A percentile compares a stretch with the other conserved stretches of the same genome.
Conservation (phyloP, 139 green algal genomes). For the Auxenochlorella protothecoides region DNA sequence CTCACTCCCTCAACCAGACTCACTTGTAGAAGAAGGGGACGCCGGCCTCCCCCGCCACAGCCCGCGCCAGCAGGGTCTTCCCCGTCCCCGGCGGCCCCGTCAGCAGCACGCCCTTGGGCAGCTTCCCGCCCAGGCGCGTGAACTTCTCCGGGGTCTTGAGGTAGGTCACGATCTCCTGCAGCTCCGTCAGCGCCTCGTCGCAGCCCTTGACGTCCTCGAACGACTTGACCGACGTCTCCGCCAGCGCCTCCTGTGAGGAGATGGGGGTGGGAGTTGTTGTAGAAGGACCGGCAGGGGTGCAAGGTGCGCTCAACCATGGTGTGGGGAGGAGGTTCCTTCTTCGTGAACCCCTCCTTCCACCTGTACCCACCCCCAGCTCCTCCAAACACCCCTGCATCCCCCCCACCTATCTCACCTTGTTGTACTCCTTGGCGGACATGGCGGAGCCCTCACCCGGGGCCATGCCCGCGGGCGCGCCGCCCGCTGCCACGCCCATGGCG, state of each 20-base stretch:
- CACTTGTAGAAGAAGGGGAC: conserved; percentile 97
- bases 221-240: conserved; percentile 48
- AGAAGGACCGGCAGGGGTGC: not conserved
- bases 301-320: too few relatives aligned
- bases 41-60: conserved; percentile 76
- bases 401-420: conserved; percentile 19
- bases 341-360: not conserved
- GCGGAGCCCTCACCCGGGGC: not conserved
- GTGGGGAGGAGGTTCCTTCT: too few relatives aligned
- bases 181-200: conserved; percentile 88
- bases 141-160: conserved; percentile 77
- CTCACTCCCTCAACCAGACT: not conserved
- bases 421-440: conserved; percentile 59
- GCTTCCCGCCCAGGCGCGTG: conserved; percentile 78
- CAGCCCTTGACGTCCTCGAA: conserved; percentile 70
- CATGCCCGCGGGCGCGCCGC: not conserved
- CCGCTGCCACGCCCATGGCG: not conserved
- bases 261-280: not conserved
- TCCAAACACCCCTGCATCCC: too few relatives aligned
- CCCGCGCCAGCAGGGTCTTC: conserved; percentile 73
- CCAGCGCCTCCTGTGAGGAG: conserved; percentile 37
- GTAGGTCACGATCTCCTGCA: conserved; percentile 92
- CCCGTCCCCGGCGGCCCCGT: conserved; percentile 81
- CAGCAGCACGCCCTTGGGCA: conserved; percentile 80
- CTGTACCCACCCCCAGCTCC: too few relatives aligned